Percentiles rank a stretch among this genome's conserved stretches.
These are phyloP conservation scores for Crassisporium funariophilum DNA, from an alignment of 768 basidiomycete species.

Conservation along the genomic window DNA sequence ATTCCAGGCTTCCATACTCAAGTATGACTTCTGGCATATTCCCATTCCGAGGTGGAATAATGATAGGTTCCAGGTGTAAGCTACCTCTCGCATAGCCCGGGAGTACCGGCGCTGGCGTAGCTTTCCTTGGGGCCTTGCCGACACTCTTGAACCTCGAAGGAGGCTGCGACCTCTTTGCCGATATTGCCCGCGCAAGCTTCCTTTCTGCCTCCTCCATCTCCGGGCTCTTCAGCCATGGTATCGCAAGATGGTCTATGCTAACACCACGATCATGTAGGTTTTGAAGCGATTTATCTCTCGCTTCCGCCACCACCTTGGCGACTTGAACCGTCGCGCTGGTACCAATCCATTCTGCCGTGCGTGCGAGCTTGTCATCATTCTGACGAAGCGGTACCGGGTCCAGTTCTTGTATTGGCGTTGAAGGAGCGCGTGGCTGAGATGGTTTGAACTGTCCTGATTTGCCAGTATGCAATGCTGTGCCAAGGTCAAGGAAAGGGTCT, in stretches of 20 bases:
- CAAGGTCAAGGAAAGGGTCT: slow-evolving; percentile 19
- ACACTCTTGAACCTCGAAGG: slow-evolving; percentile 39
- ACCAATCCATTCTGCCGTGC: slow-evolving; percentile 22
- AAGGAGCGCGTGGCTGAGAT: background rate
- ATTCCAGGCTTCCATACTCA: slow-evolving; percentile 23
- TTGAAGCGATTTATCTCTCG: slow-evolving; percentile 17
- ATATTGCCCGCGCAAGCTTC: background rate
- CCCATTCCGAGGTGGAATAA: slow-evolving; percentile 29
- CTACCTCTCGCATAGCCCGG: slow-evolving; percentile 28
- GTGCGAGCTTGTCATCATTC: slow-evolving; percentile 11
- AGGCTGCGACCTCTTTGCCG: slow-evolving; percentile 4
- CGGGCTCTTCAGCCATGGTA: slow-evolving; percentile 16
- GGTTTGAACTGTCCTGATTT: slow-evolving; percentile 18
- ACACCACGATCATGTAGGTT: slow-evolving; percentile 23
- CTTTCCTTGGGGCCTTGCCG: slow-evolving; percentile 38
- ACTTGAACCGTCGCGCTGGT: slow-evolving; percentile 15
- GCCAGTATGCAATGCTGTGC: slow-evolving; percentile 18
- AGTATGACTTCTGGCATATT: slow-evolving; percentile 25
- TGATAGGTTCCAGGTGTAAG: slow-evolving; percentile 35
- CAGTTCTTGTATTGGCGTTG: background rate
- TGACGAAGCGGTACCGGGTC: too few relatives aligned
- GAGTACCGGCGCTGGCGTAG: slow-evolving; percentile 34
- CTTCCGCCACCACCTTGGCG: background rate
- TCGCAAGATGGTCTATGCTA: slow-evolving; percentile 21
- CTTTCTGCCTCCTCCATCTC: slow-evolving; percentile 6